These are phyloP conservation scores for Schwanniomyces pseudopolymorphus DNA, from an alignment of 805 yeast genomes.

Conservation along the genomic window DNA sequence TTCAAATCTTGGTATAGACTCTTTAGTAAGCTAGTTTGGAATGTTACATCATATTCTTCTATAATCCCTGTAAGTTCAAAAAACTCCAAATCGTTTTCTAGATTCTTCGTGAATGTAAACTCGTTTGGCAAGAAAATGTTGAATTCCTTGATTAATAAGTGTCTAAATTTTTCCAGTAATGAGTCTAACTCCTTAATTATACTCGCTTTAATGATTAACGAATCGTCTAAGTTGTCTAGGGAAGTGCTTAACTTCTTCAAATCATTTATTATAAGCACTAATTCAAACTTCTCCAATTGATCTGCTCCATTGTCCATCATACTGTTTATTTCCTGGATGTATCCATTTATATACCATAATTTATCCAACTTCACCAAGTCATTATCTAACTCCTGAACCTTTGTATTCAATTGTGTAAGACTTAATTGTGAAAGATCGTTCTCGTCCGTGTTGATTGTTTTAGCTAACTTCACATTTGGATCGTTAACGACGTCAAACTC, in stretches of 20 bases:
- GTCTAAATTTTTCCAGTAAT: conserved; percentile 9
- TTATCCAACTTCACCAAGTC: conserved; percentile 17
- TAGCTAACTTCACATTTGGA: conserved; percentile 11
- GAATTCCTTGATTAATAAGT: conserved; percentile 15
- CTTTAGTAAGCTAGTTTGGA: conserved; percentile 8
- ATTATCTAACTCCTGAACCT: conserved; percentile 9
- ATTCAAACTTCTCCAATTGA: conserved; percentile 14
- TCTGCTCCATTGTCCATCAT: conserved; percentile 7
- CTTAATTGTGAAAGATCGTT: conserved; percentile 5
- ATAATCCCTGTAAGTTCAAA: conserved; percentile 8
- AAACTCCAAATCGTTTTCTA: conserved; percentile 6
- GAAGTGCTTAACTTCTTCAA: conserved; percentile 17
- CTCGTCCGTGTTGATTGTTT: not conserved
- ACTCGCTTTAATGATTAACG: conserved; percentile 12
- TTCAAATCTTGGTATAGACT: conserved; percentile 9
- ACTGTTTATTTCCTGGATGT: conserved; percentile 21
- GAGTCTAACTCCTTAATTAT: conserved; percentile 7
- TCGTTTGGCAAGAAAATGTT: conserved; percentile 20
- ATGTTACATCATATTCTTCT: conserved; percentile 6
- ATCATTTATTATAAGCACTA: conserved; percentile 15
- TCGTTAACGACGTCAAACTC: conserved; percentile 17
- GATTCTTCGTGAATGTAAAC: conserved; percentile 7
- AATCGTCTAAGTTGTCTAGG: conserved; percentile 11
- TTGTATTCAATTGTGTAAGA: conserved; percentile 10
- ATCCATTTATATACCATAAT: conserved; percentile 26